Evolutionary conservation across 441 rosid genomes (phyloP).

Genomic region (Mallotus japonicus): DNA sequence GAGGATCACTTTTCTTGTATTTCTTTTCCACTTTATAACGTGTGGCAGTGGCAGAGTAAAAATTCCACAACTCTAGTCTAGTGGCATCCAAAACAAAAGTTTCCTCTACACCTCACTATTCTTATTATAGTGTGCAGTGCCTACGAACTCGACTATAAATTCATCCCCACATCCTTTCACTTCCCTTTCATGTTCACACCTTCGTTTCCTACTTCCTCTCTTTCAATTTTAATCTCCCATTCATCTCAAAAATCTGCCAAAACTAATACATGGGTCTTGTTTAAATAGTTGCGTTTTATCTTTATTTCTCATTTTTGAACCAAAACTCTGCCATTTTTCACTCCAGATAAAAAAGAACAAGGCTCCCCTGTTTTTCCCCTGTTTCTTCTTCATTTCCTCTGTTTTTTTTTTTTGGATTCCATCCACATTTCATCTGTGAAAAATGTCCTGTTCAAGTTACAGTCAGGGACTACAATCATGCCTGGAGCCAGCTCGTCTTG

Average conservation of each 20-base stretch:
- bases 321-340: background rate
- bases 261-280: background rate
- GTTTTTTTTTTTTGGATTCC: background rate
- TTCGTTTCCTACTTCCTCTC: background rate
- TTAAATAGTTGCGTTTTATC: background rate
- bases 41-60: slow-evolving; percentile 14
- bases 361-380: slow-evolving; percentile 24
- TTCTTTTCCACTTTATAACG: slow-evolving; percentile 3
- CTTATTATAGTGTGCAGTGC: background rate
- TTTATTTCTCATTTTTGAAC: slow-evolving; percentile 2
- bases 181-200: slow-evolving; percentile 29
- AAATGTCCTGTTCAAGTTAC: slow-evolving; percentile 42
- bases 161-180: slow-evolving; percentile 25
- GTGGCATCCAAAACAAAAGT: slow-evolving; percentile 24
- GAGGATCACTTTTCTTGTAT: background rate
- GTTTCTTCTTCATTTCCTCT: slow-evolving; percentile 26
- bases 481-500: slow-evolving; percentile 34
- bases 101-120: background rate
- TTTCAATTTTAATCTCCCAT: slow-evolving; percentile 21
- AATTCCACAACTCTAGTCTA: slow-evolving; percentile 3
- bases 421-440: slow-evolving; percentile 14
- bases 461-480: slow-evolving; percentile 54
- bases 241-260: slow-evolving; percentile 13
- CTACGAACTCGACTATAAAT: slow-evolving; percentile 41
- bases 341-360: too few species aligned